Evolutionary conservation across 441 rosid species (phyloP), one percentile per base, ranked within the genome.

Genomic region (Populus hybrid): DNA sequence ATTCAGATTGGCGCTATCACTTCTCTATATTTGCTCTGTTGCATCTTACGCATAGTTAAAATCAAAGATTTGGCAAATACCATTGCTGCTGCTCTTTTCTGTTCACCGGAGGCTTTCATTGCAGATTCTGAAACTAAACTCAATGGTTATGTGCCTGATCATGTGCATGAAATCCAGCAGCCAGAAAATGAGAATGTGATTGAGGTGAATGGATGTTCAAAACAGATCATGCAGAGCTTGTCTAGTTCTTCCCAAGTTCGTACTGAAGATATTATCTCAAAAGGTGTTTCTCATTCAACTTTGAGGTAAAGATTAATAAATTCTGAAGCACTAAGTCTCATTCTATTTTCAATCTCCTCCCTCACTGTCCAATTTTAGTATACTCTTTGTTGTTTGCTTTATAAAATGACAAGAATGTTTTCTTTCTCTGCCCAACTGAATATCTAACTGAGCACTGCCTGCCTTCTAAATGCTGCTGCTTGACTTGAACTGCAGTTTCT

Each of bases 61-160:
- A 97, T 93, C 86, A 97, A 90, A 87, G 99, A 97, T 87, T 83
- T 95, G 94, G 97, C 97, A 35, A 97, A 95, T 80, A 86, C 87
- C 73, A 86, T 93, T 88, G 95, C 98, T 81, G 97, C 95, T 83
- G 93, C 97, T 72, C 89, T 95, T 85, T 90, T 97, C 79, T 91
- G 88, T 84, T 90, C 91, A 16, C 78, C 86, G 10, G 93, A 90
- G 80, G 92, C 88, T 63, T 91, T 89, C 71, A 40, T 86, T 75
- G 77, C 83, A 76, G 80, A 78, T 75, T 86, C 89, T 75, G 86
- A 87, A 81, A 87, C 82, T 83, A 87, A 89, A 82, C 86, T 82
- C 81, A 92, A 92, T 82, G 93, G 95, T 61, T 79, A 73, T 83
- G 77, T 83, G 69, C 50, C 86, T 74, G 87, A 84, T 79, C 86